A percentile compares a stretch with the other conserved stretches of the same genome.
Conservation (phyloP, 169 alveolate genomes). For the Babesia divergens region DNA sequence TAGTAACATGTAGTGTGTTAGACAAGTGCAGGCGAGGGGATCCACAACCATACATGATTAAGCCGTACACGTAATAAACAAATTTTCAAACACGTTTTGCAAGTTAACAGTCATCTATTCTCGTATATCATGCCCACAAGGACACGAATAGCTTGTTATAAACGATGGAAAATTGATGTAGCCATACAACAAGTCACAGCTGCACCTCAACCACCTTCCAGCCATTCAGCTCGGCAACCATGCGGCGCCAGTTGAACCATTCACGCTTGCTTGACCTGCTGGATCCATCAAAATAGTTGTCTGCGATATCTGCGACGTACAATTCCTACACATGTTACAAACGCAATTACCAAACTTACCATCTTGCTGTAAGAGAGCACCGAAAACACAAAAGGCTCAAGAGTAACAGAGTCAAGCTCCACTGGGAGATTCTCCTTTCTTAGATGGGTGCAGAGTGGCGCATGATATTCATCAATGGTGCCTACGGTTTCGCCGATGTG, state of each 20-base stretch:
- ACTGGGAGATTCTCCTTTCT: background rate
- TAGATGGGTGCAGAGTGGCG: background rate
- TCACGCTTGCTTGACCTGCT: background rate
- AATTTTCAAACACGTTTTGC: too few relatives aligned
- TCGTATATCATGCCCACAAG: too few relatives aligned
- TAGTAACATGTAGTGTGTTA: too few relatives aligned
- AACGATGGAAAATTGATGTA: too few relatives aligned
- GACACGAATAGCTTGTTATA: too few relatives aligned
- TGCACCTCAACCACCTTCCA: conserved; percentile 22
- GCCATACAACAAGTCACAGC: background rate
- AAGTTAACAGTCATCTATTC: too few relatives aligned
- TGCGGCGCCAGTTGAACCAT: conserved; percentile 9
- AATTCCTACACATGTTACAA: background rate
- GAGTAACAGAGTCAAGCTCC: conserved; percentile 8
- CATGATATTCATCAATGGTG: background rate
- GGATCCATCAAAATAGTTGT: conserved; percentile 6
- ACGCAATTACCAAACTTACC: background rate
- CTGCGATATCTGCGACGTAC: conserved; percentile 11
- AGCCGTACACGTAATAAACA: too few relatives aligned
- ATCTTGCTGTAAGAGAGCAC: background rate
- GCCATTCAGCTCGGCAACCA: conserved; percentile 6
- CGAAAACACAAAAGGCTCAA: conserved; percentile 27
- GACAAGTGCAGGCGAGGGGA: too few relatives aligned
- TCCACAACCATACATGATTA: too few relatives aligned
- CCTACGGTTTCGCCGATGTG: conserved; percentile 24